These are phyloP conservation scores for Triangularia setosa DNA, from an alignment of 2,329 filamentous ascomycete genomes.

Conservation along the genomic window DNA sequence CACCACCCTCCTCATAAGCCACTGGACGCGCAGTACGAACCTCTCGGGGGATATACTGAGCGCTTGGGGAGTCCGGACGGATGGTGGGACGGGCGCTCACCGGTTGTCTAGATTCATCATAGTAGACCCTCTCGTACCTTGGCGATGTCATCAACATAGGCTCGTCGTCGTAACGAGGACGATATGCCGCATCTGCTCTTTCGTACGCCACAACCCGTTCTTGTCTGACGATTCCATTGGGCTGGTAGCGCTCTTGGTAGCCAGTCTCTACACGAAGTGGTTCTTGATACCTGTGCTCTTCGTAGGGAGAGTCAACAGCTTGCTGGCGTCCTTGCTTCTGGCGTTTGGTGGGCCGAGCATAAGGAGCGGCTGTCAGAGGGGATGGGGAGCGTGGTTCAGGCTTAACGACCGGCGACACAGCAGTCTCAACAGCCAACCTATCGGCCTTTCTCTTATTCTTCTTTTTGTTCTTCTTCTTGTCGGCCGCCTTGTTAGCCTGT, in stretches of 20 bases:
- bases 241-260: constrained; percentile 34
- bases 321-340: constrained; percentile 46
- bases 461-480: constrained; percentile 48
- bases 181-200: constrained; percentile 27
- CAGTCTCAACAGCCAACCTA: constrained; percentile 43
- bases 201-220: constrained; percentile 36
- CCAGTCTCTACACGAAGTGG: constrained; percentile 34
- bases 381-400: constrained; percentile 62
- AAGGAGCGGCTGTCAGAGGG: constrained; percentile 50
- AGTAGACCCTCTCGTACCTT: constrained; percentile 33
- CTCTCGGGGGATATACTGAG: constrained; percentile 37
- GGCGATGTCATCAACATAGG: constrained; percentile 29
- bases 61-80: constrained; percentile 36
- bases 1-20: constrained; percentile 39
- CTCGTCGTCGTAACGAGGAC: constrained; percentile 26
- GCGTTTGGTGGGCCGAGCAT: constrained; percentile 54
- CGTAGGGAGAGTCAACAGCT: constrained; percentile 34
- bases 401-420: constrained; percentile 56
- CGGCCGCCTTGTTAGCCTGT: constrained; percentile 44
- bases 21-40: constrained; percentile 37
- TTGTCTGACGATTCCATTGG: constrained; percentile 30
- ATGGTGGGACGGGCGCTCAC: constrained; percentile 33
- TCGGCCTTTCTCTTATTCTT: constrained; percentile 53
- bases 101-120: constrained; percentile 25
- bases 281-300: constrained; percentile 44